Evolutionary conservation across 768 basidiomycete species (phyloP).

Genomic region (Hemileccinum impolitum): DNA sequence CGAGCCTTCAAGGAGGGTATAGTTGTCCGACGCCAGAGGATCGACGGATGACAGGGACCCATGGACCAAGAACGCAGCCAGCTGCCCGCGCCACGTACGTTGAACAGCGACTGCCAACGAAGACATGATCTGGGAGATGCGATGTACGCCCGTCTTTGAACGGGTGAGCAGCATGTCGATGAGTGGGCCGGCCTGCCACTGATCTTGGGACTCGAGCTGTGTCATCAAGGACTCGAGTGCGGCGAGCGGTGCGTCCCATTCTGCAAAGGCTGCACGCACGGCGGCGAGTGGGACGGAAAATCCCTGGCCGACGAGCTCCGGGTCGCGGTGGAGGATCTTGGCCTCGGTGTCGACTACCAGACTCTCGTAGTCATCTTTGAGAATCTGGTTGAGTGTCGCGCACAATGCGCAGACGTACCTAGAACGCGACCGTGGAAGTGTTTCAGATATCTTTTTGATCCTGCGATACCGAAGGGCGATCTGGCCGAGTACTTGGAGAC

Average conservation of each 20-base stretch:
- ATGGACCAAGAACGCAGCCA: conserved; percentile 80
- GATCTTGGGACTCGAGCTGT: conserved; percentile 50
- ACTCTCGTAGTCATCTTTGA: conserved; percentile 76
- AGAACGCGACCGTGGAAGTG: conserved; percentile 55
- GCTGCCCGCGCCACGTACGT: conserved; percentile 77
- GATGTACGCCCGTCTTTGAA: conserved; percentile 75
- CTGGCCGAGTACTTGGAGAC: conserved; percentile 71
- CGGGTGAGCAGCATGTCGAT: conserved; percentile 75
- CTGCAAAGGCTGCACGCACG: conserved; percentile 76
- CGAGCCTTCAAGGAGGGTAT: conserved; percentile 57
- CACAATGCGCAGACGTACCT: conserved; percentile 80
- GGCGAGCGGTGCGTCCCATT: conserved; percentile 85
- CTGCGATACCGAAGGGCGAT: conserved; percentile 74
- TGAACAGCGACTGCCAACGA: conserved; percentile 74
- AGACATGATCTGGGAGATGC: conserved; percentile 67
- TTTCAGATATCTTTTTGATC: conserved; percentile 56
- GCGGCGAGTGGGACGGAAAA: conserved; percentile 83
- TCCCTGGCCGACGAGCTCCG: conserved; percentile 70
- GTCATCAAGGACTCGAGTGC: conserved; percentile 65
- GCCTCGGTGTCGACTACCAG: conserved; percentile 80
- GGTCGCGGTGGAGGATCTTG: conserved; percentile 71
- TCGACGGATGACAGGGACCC: conserved; percentile 62
- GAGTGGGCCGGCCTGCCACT: conserved; percentile 67
- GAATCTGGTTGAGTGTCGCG: conserved; percentile 66
- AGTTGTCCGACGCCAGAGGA: conserved; percentile 61